Conservation (phyloP, 2,329 filamentous ascomycete species). For the Whalleya microplaca region DNA sequence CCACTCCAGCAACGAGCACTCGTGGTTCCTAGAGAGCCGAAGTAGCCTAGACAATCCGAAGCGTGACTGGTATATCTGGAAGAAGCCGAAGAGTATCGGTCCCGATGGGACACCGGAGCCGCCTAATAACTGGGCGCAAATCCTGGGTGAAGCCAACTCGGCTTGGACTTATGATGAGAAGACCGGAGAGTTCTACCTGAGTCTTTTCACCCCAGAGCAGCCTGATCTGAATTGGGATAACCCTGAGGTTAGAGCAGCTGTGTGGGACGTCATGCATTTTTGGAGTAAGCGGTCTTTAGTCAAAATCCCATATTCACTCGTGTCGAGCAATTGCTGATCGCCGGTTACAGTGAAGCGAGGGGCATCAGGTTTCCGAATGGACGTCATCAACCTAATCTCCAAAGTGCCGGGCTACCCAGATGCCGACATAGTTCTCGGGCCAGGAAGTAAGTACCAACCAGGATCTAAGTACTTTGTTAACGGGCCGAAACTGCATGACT, state of each 20-base stretch:
- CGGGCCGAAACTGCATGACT: slow-evolving; percentile 71
- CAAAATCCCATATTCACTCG: background rate
- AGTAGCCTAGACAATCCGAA: slow-evolving; percentile 65
- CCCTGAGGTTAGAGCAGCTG: slow-evolving; percentile 65
- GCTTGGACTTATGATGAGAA: slow-evolving; percentile 73
- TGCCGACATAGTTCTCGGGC: slow-evolving; percentile 55
- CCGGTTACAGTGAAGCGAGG: slow-evolving; percentile 59
- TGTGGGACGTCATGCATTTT: slow-evolving; percentile 76
- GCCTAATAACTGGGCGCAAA: slow-evolving; percentile 75
- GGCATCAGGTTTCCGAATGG: slow-evolving; percentile 74
- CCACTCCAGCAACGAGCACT: slow-evolving; percentile 73
- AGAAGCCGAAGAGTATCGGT: slow-evolving; percentile 54
- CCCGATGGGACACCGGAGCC: slow-evolving; percentile 64
- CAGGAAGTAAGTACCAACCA: slow-evolving; percentile 52
- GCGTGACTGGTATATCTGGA: slow-evolving; percentile 70
- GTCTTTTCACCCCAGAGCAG: slow-evolving; percentile 75
- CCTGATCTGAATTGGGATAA: slow-evolving; percentile 90
- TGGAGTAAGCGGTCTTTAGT: slow-evolving; percentile 53
- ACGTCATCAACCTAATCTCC: slow-evolving; percentile 74
- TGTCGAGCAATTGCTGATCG: slow-evolving; percentile 1
- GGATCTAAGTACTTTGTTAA: slow-evolving; percentile 65
- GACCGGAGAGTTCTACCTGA: slow-evolving; percentile 77
- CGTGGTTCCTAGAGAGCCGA: slow-evolving; percentile 71
- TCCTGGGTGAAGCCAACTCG: slow-evolving; percentile 61
- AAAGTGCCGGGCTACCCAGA: slow-evolving; percentile 64